Evolutionary conservation across 1,139 yeast genomes (phyloP), one percentile per base, ranked within the genome.

Genomic region (Debaryomycetaceae sp.): DNA sequence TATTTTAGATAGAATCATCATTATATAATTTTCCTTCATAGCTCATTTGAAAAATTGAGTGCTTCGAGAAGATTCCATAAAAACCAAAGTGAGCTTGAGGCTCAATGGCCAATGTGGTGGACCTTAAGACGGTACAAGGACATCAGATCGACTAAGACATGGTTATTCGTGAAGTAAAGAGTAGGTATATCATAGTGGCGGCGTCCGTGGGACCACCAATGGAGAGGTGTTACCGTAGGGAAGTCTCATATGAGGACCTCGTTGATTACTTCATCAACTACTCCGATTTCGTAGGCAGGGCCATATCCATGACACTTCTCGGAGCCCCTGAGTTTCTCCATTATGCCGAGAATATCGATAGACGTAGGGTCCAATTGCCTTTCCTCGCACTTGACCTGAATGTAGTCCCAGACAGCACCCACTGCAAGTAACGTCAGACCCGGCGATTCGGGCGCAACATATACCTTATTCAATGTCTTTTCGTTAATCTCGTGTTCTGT

Each of bases 301-400:
- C 96, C 97, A 55, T 69, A 77, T 1, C 93, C 95, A 59, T 87
- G 95, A 56, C 96, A 88, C 39, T 69, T 73, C 57, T 87, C 95
- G 42, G 76, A 62, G 1, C 93, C 95, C 57, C 73, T 78, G 45
- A 88, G 69, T 38, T 62, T 65, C 20, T 63, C 58, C 83, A 87
- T 82, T 1, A 88, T 79, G 36, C 64, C 69, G 20, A 72, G 67
- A 41, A 86, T 70, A 59, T 87, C 88, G 42, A 84, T 63, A 9
- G 72, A 72, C 41, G 68, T 64, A 43, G 68, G 71, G 39, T 78
- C 78, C 48, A 79, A 76, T 41, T 64, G 63, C 36, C 58, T 59
- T 42, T 73, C 72, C 39, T 71, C 72, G n/a, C 72, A 70, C 48
- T 76, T 69, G 14, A 73, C 64, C 50, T 69, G 74, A 38, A 85